A percentile compares a stretch with the other conserved stretches of the same genome.
Conservation (phyloP, 345 rosid genomes). For the Lagerstroemia speciosa region DNA sequence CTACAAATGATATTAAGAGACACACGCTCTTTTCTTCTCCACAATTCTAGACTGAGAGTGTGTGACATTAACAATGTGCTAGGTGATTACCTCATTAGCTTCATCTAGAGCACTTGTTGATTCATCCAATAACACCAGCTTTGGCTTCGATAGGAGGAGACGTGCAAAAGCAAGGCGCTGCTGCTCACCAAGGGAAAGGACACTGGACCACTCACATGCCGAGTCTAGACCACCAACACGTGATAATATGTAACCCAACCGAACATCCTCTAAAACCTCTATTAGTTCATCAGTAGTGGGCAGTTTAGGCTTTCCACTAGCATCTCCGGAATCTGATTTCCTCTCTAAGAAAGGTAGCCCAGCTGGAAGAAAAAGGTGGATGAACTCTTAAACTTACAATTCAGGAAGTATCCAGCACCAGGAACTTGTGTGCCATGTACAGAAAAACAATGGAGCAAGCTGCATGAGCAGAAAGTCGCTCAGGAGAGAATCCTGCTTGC, state of each 20-base stretch:
- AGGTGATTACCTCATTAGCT: constrained; percentile 76
- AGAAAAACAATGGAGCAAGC: neutral
- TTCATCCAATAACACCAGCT: constrained; percentile 75
- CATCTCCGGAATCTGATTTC: constrained; percentile 15
- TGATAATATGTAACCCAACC: constrained; percentile 57
- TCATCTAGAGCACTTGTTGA: constrained; percentile 95
- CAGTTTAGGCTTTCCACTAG: constrained; percentile 23
- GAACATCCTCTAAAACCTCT: constrained; percentile 56
- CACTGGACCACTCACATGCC: constrained; percentile 79
- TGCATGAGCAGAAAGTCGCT: neutral
- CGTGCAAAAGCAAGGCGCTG: constrained; percentile 94
- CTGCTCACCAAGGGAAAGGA: constrained; percentile 95
- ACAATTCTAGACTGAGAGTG: neutral
- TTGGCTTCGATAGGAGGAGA: constrained; percentile 68
- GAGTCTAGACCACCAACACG: constrained; percentile 69
- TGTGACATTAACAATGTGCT: too few relatives aligned
- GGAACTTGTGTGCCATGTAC: neutral
- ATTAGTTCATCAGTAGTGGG: constrained; percentile 64
- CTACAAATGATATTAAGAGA: too few relatives aligned
- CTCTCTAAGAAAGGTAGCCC: constrained; percentile 36
- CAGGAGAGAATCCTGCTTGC: too few relatives aligned
- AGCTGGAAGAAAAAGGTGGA: constrained; percentile 24
- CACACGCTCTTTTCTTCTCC: too few relatives aligned
- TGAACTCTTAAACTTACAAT: neutral
- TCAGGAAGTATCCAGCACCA: neutral